Evolutionary conservation across 1,284 basidiomycete species (phyloP), one percentile per base, ranked within the genome.

Genomic region (Moniliophthora roreri): DNA sequence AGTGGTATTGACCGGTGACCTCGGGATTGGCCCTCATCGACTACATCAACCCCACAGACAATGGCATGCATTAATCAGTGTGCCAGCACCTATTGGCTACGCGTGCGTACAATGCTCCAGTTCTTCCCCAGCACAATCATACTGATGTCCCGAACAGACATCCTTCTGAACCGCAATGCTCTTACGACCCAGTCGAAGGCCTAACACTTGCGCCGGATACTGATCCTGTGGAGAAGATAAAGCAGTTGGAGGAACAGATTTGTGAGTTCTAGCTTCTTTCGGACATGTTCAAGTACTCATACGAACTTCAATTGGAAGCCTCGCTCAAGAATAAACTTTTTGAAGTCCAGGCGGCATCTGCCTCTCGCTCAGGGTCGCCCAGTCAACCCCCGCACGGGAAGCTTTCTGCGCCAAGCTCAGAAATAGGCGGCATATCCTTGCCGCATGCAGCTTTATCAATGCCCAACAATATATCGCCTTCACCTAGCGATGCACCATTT

Each of bases 171-270:
- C 89, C 89, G 2, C 84, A 86, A 63, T 92, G 89, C 63, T 81
- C 81, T 7, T 92, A 92, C 65, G 89, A 92, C 68, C 90, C 89
- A 1, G 84, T 91, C 15, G 90, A 92, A 64, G 89, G 89, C 15
- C 69, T 91, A 37, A 77, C 81, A 11, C 78, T 91, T 35, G 82
- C 87, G 21, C 81, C 87, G 50, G 86, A 90, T 54, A 80, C 81
- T 16, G 86, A 91, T 67, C 87, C 89, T 15, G 61, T 80, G 10
- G 87, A 90, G 55, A 88, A 84, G 66, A 89, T 92, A 56, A 79
- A 78, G 58, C 74, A 84, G 50, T 72, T 92, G n/a, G 90, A 92
- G 67, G 82, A 84, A 51, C 81, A 91, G 72, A 84, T 92, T 59
- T 74, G 89, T 89, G 64, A 61, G 77, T 66, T 37, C 47, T 51